Percentiles rank a stretch among this genome's conserved stretches.
Conservation (phyloP, 208 protist genomes). For the Zelonia costaricensis region DNA sequence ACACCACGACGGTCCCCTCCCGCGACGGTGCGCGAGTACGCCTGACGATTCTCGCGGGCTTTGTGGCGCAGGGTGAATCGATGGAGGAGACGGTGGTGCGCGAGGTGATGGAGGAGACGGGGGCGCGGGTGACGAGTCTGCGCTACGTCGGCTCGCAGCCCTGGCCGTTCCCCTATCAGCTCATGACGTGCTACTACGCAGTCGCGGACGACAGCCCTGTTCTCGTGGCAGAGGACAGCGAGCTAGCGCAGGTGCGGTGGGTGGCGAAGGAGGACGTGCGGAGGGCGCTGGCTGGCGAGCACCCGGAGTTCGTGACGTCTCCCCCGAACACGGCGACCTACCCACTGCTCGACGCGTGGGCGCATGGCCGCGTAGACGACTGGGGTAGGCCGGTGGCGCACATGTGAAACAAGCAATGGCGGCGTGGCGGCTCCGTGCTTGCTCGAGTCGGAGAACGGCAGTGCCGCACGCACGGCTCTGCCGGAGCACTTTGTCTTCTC, state of each 20-base stretch:
- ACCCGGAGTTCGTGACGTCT: slow-evolving; percentile 39
- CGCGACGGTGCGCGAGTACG: no score
- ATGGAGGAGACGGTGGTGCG: slow-evolving; percentile 51
- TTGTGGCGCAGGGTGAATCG: slow-evolving; percentile 48
- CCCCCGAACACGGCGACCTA: no score
- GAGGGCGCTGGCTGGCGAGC: slow-evolving; percentile 28
- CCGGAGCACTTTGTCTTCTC: no score
- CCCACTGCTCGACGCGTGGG: no score
- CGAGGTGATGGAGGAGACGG: slow-evolving; percentile 65
- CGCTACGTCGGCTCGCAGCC: slow-evolving; percentile 62
- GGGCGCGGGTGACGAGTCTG: slow-evolving; percentile 35
- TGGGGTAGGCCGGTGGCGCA: no score
- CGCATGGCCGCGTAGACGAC: no score
- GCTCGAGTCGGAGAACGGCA: no score
- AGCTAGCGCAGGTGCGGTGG: slow-evolving; percentile 53
- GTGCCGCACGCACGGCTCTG: no score
- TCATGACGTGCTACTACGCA: slow-evolving; percentile 70
- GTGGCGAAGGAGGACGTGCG: slow-evolving; percentile 51
- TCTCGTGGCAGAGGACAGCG: slow-evolving; percentile 32
- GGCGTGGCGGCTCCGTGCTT: no score
- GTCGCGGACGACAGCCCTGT: slow-evolving; percentile 20
- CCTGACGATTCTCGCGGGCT: slow-evolving; percentile 57
- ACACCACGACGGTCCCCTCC: no score
- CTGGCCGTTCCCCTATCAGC: slow-evolving; percentile 42
- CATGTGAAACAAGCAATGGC: no score